Evolutionary conservation across 768 basidiomycete genomes (phyloP).

Genomic region (Agaricus subrufescens): DNA sequence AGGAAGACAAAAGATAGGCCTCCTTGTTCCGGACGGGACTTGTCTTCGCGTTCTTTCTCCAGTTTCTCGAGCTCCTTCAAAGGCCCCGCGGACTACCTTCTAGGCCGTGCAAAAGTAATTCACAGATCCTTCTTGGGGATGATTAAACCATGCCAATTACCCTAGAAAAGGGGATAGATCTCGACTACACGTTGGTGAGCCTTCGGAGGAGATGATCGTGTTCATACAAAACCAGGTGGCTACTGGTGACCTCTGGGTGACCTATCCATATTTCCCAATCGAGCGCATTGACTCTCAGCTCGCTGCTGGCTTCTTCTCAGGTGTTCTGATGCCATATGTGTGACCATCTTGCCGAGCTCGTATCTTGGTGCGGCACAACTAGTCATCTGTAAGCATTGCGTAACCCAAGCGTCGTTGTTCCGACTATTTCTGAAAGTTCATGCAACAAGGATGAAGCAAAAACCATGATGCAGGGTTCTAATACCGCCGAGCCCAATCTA

Average conservation of each 20-base stretch:
- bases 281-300: no score
- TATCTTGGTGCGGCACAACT: no score
- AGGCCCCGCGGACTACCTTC: constrained; percentile 3
- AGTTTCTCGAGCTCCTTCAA: not conserved
- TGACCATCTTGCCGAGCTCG: no score
- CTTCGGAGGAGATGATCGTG: no score
- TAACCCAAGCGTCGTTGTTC: not conserved
- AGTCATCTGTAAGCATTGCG: not conserved
- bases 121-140: constrained; percentile 8
- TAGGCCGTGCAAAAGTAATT: not conserved
- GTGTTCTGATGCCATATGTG: no score
- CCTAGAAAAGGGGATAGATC: no score
- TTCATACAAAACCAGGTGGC: no score
- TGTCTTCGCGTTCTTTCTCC: not conserved
- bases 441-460: not conserved
- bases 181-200: no score
- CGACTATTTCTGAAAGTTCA: constrained; percentile 5
- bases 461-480: not conserved
- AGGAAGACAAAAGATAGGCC: no score
- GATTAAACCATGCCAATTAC: not conserved
- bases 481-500: constrained; percentile 1
- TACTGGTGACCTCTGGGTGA: no score
- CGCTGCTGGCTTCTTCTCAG: no score
- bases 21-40: not conserved
- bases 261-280: no score